Conservation (phyloP, 768 basidiomycete genomes). For the Auricularia sp. region DNA sequence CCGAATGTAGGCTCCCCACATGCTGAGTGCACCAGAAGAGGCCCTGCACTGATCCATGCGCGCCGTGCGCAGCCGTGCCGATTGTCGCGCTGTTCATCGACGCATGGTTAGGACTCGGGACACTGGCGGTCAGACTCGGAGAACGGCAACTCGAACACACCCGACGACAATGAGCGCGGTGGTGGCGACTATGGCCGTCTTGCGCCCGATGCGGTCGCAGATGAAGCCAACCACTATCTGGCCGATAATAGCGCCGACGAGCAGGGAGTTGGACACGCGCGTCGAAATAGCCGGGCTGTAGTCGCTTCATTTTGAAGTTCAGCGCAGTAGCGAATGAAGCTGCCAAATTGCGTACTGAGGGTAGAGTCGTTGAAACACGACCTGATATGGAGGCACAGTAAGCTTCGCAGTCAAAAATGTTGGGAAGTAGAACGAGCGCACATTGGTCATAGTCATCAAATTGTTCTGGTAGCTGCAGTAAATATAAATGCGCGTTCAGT, state of each 20-base stretch:
- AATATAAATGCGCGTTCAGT: no score
- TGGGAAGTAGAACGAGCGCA: conserved; percentile 16
- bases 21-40: conserved; percentile 43
- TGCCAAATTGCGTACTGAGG: conserved; percentile 22
- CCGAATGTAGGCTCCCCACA: background rate
- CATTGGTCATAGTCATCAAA: conserved; percentile 61
- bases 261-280: conserved; percentile 58
- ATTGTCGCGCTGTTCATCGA: conserved; percentile 33
- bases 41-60: conserved; percentile 42
- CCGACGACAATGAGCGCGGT: conserved; percentile 63
- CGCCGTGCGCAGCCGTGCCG: conserved; percentile 58
- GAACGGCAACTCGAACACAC: background rate
- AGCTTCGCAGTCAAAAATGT: conserved; percentile 2
- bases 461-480: conserved; percentile 50
- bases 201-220: conserved; percentile 68
- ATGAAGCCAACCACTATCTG: conserved; percentile 55
- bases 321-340: background rate
- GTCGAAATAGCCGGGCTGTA: conserved; percentile 58
- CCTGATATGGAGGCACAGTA: conserved; percentile 26
- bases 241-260: conserved; percentile 56
- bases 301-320: conserved; percentile 9
- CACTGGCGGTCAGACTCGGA: background rate
- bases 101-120: background rate
- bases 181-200: conserved; percentile 61
- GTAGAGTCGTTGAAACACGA: conserved; percentile 56